A percentile compares a stretch with the other conserved stretches of the same genome.
Conservation (phyloP, 2,329 filamentous ascomycete species). For the Dothistroma septosporum region DNA sequence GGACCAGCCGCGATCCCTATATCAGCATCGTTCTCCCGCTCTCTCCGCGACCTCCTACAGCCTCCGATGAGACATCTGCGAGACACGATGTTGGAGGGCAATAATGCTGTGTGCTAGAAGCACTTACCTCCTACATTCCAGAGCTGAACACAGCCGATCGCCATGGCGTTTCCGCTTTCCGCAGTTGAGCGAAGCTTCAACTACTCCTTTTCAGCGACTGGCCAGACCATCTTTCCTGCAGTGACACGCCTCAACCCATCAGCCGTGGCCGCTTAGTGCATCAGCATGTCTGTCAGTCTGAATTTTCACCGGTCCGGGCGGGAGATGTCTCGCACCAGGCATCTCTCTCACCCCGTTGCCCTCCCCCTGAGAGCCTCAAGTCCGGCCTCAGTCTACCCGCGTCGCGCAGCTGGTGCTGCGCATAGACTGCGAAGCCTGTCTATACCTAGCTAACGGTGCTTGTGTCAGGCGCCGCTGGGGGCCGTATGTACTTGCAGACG, state of each 20-base stretch:
- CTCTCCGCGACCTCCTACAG: no score
- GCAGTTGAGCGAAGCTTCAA: neutral
- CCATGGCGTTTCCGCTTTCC: neutral
- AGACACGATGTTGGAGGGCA: no score
- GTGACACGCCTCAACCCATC: neutral
- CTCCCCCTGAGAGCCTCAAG: neutral
- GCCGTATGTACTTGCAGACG: neutral
- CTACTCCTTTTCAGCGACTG: neutral
- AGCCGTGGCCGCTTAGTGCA: conserved; percentile 1
- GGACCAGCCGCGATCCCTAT: no score
- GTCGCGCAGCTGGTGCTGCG: neutral
- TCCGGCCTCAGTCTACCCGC: neutral
- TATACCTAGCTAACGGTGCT: neutral
- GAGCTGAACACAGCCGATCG: neutral
- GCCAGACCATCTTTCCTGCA: neutral
- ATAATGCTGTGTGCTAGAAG: no score
- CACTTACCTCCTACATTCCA: no score
- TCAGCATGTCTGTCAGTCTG: neutral
- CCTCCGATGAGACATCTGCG: no score
- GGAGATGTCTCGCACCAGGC: neutral
- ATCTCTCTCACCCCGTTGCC: neutral
- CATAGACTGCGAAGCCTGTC: neutral
- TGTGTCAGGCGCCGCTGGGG: neutral
- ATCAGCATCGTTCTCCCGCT: no score
- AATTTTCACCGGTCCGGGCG: neutral